These are phyloP conservation scores for Porphyridium purpureum DNA, from an alignment of 23 red algal genomes.

Conservation along the genomic window DNA sequence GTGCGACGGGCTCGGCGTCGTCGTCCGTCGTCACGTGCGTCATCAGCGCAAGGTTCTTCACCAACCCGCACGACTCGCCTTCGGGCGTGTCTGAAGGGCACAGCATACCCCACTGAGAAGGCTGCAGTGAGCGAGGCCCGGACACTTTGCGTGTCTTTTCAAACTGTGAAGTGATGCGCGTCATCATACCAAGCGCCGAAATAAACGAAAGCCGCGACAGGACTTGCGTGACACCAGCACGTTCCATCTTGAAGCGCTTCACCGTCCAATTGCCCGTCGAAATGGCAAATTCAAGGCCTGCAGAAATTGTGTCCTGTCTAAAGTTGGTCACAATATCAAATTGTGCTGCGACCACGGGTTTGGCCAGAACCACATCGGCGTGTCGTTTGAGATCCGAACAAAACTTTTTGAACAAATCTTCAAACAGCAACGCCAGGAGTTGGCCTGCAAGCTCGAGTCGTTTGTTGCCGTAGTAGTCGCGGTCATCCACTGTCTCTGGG, in stretches of 20 bases:
- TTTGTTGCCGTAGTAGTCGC: slow-evolving; percentile 99
- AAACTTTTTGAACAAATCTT: slow-evolving; percentile 96
- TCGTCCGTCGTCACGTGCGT: slow-evolving; percentile 87
- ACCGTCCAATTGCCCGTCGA: slow-evolving; percentile 89
- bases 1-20: slow-evolving; percentile 48
- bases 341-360: slow-evolving; percentile 8
- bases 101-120: slow-evolving; percentile 92
- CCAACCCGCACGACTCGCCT: slow-evolving; percentile 93
- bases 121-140: slow-evolving; percentile 84
- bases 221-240: slow-evolving; percentile 87
- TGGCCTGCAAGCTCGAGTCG: slow-evolving; percentile 85
- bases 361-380: slow-evolving; percentile 43
- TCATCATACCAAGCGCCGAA: slow-evolving; percentile 97
- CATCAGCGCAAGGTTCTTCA: slow-evolving; percentile 95
- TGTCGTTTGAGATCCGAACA: slow-evolving; percentile 61
- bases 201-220: slow-evolving; percentile 81
- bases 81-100: slow-evolving; percentile 97
- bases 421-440: slow-evolving; percentile 72
- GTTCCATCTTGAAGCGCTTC: slow-evolving; percentile 89
- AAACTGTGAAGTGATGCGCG: slow-evolving; percentile 92
- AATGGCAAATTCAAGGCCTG: slow-evolving; percentile 74
- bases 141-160: slow-evolving; percentile 98
- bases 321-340: slow-evolving; percentile 16
- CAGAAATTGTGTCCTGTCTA: slow-evolving; percentile 4
- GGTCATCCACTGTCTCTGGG: slow-evolving; percentile 68